Percentiles rank a stretch among this genome's conserved stretches.
Evolutionary conservation across 2,329 filamentous ascomycete species (phyloP).

Genomic region (Arachnomyces sp.): DNA sequence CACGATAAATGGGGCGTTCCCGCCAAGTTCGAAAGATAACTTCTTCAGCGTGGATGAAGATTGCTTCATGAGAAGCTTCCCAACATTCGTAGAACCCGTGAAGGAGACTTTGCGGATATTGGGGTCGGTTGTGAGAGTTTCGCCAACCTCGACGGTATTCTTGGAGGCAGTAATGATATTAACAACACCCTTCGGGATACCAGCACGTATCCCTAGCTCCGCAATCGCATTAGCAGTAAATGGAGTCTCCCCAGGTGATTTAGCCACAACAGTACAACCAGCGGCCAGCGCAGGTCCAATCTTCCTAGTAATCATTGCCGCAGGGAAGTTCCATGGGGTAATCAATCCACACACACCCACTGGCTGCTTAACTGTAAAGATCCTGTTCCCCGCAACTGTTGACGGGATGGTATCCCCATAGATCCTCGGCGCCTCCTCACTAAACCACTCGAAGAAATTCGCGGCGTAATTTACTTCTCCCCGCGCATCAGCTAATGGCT

Average conservation of each 20-base stretch:
- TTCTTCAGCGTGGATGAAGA: constrained; percentile 76
- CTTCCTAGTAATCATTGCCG: constrained; percentile 46
- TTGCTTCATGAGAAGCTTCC: constrained; percentile 81
- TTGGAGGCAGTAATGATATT: constrained; percentile 75
- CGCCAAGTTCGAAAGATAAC: constrained; percentile 81
- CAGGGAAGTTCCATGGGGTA: constrained; percentile 59
- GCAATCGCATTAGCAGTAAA: constrained; percentile 82
- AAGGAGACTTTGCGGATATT: constrained; percentile 86
- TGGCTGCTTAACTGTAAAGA: constrained; percentile 58
- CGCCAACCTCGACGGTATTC: constrained; percentile 73
- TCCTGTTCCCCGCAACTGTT: constrained; percentile 49
- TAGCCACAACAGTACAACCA: constrained; percentile 90
- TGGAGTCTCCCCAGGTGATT: constrained; percentile 85
- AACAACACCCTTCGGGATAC: constrained; percentile 81
- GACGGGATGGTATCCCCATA: constrained; percentile 57
- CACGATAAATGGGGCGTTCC: constrained; percentile 92
- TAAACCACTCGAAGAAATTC: constrained; percentile 56
- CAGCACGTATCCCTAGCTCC: constrained; percentile 76
- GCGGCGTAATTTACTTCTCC: constrained; percentile 53
- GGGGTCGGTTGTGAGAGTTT: constrained; percentile 65
- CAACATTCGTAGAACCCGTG: constrained; percentile 64
- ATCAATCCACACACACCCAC: constrained; percentile 61
- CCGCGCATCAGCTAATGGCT: constrained; percentile 53
- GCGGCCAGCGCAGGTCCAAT: constrained; percentile 62
- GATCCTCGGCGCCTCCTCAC: constrained; percentile 50